Conservation (phyloP, 2,329 filamentous ascomycete species). For the Sphaerulina populicola region DNA sequence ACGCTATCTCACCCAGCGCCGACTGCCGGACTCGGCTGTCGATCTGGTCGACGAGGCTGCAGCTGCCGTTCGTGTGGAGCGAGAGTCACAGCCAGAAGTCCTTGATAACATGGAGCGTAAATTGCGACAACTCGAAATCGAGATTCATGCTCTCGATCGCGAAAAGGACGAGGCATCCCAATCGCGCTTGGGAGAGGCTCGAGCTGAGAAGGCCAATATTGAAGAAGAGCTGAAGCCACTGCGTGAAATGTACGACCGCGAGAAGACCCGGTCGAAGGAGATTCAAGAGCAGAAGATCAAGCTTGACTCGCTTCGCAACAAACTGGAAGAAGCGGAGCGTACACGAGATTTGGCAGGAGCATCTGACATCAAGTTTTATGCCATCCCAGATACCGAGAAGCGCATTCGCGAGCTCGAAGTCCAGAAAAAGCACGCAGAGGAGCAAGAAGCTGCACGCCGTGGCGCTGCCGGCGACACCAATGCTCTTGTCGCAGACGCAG, state of each 20-base stretch:
- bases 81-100: conserved; percentile 92
- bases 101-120: conserved; percentile 90
- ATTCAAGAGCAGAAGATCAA: conserved; percentile 73
- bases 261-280: conserved; percentile 60
- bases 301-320: conserved; percentile 81
- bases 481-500: conserved; percentile 78
- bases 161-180: conserved; percentile 93
- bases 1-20: conserved; percentile 81
- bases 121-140: conserved; percentile 85
- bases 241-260: conserved; percentile 88
- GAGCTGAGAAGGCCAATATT: conserved; percentile 85
- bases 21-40: conserved; percentile 91
- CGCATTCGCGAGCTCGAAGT: conserved; percentile 74
- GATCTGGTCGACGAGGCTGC: conserved; percentile 95
- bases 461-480: conserved; percentile 50
- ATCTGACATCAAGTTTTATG: conserved; percentile 93
- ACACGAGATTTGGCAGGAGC: conserved; percentile 75
- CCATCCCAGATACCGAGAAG: conserved; percentile 81
- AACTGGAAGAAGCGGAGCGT: conserved; percentile 87
- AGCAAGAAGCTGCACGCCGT: conserved; percentile 47
- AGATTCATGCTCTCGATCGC: conserved; percentile 88
- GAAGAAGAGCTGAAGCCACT: conserved; percentile 87
- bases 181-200: conserved; percentile 69
- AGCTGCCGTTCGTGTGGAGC: conserved; percentile 87
- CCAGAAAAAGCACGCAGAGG: conserved; percentile 73